These are phyloP conservation scores for Cercospora canescens DNA, from an alignment of 2,329 filamentous ascomycete genomes.

Conservation along the genomic window DNA sequence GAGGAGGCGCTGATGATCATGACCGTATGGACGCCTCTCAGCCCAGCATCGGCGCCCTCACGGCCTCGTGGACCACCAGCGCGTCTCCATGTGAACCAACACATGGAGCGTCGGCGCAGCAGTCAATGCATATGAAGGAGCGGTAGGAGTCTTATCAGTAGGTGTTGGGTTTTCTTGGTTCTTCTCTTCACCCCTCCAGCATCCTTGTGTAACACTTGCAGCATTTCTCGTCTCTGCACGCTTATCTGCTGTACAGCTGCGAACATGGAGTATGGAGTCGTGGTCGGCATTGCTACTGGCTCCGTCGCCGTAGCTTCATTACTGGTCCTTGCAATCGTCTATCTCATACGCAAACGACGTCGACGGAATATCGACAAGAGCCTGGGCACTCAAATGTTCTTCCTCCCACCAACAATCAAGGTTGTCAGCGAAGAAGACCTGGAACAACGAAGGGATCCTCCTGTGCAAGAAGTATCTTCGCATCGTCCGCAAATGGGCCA, in stretches of 20 bases:
- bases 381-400: conserved; percentile 4
- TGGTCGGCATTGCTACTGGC: conserved; percentile 8
- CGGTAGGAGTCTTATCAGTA: background rate
- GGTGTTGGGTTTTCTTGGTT: background rate
- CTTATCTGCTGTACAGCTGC: background rate
- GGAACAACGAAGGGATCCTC: conserved; percentile 5
- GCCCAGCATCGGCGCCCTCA: conserved; percentile 4
- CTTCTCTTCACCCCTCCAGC: background rate
- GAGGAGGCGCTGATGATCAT: background rate
- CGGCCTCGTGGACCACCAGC: background rate
- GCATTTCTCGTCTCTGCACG: background rate
- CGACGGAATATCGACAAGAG: background rate
- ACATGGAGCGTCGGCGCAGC: background rate
- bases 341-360: background rate
- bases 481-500: conserved; percentile 7
- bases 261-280: conserved; percentile 1
- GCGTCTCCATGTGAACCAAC: conserved; percentile 5
- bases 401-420: background rate
- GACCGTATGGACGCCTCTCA: conserved; percentile 7
- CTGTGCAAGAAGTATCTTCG: conserved; percentile 1
- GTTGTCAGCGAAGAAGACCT: conserved; percentile 7
- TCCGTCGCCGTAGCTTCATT: conserved; percentile 3
- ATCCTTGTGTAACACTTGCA: conserved; percentile 1
- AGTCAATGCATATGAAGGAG: conserved; percentile 4
- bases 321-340: background rate